Conservation (phyloP, 306 rosid genomes). For the Trifolium dubium region DNA sequence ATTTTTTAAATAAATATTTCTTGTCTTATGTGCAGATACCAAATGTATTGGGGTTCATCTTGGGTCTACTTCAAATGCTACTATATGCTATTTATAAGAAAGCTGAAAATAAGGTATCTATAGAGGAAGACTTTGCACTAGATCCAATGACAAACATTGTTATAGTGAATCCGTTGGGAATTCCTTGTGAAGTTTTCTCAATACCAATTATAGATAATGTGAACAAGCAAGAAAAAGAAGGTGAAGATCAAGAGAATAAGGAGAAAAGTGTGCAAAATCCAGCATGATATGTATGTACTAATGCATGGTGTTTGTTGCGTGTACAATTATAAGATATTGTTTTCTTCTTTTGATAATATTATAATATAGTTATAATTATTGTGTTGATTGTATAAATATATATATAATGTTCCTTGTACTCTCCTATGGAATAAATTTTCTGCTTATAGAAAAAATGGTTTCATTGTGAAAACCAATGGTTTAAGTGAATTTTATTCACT, state of each 20-base stretch:
- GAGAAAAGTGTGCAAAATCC: neutral
- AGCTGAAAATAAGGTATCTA: neutral
- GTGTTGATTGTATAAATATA: neutral
- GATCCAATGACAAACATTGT: slow-evolving; percentile 36
- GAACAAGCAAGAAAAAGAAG: neutral
- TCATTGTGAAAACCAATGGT: neutral
- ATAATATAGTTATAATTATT: no score
- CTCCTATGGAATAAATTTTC: neutral
- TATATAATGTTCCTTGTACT: neutral
- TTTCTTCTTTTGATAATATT: neutral
- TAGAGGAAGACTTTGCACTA: slow-evolving; percentile 22
- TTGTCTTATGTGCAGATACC: slow-evolving; percentile 53
- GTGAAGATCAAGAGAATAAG: neutral
- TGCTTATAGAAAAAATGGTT: no score
- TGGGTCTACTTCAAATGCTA: slow-evolving; percentile 76
- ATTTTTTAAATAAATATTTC: neutral
- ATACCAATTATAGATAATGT: neutral
- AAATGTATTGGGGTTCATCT: slow-evolving; percentile 64
- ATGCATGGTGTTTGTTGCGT: neutral
- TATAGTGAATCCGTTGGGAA: slow-evolving; percentile 21
- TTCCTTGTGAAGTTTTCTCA: slow-evolving; percentile 17
- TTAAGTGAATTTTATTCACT: no score
- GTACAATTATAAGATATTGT: neutral
- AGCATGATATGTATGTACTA: neutral
- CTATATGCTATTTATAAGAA: slow-evolving; percentile 58